phyloP scores from a whole-genome alignment of 371 early-diverging fungal genomes.

The Neoconidiobolus thromboides region DNA sequence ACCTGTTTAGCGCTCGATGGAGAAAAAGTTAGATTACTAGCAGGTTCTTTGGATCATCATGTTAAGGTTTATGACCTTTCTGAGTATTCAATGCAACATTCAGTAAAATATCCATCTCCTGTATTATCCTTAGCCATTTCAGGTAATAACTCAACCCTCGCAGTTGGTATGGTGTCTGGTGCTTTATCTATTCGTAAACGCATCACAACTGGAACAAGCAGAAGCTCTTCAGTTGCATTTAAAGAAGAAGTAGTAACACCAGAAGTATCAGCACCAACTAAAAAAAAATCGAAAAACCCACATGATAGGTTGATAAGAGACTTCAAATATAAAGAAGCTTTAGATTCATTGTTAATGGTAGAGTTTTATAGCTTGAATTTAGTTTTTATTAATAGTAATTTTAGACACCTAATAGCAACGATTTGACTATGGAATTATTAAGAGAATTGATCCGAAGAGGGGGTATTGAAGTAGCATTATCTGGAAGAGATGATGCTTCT shows the following conservation, averaged over 20 bases:
- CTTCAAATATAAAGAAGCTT: conserved; percentile 62
- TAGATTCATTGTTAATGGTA: conserved; percentile 24
- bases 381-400: too few relatives aligned
- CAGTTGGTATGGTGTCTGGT: conserved; percentile 85
- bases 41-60: conserved; percentile 85
- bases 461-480: conserved; percentile 53
- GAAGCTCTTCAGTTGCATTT: not conserved
- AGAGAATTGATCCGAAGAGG: conserved; percentile 79
- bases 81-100: conserved; percentile 70
- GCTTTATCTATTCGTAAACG: conserved; percentile 63
- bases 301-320: conserved; percentile 55
- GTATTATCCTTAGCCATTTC: conserved; percentile 68
- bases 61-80: conserved; percentile 79
- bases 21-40: conserved; percentile 47
- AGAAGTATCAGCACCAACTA: not conserved
- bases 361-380: too few relatives aligned
- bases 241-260: not conserved
- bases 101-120: conserved; percentile 78
- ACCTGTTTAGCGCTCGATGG: conserved; percentile 72
- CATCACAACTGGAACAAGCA: not conserved
- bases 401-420: not conserved
- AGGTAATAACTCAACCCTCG: conserved; percentile 70
- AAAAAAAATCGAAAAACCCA: conserved; percentile 7
- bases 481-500: conserved; percentile 70
- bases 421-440: conserved; percentile 20